phyloP scores from a whole-genome alignment of 2,329 filamentous ascomycete genomes.

The Stachybotrys echinatus region DNA sequence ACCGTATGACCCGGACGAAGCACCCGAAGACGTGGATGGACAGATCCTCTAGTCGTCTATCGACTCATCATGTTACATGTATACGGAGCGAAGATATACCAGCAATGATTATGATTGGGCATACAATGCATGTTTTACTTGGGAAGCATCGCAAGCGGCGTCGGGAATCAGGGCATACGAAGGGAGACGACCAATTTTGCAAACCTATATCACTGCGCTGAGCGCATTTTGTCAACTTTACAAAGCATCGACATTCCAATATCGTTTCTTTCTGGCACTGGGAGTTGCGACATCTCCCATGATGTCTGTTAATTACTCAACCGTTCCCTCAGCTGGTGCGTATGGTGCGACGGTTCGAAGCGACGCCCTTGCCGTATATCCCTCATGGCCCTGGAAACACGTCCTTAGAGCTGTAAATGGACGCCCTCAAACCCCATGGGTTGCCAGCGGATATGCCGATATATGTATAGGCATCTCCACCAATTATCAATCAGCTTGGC shows the following conservation, averaged over 20 bases:
- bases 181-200: not conserved
- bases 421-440: constrained; percentile 55
- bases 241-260: too few species aligned
- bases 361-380: not conserved
- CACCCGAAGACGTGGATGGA: constrained; percentile 27
- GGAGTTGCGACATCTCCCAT: too few species aligned
- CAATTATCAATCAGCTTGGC: not conserved
- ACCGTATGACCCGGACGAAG: constrained; percentile 34
- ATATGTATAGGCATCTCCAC: constrained; percentile 61
- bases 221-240: too few species aligned
- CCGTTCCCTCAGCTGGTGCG: too few species aligned
- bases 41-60: constrained; percentile 10
- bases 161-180: not conserved
- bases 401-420: constrained; percentile 46
- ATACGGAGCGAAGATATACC: not conserved
- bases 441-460: constrained; percentile 58
- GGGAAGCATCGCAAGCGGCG: not conserved
- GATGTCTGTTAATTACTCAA: too few species aligned
- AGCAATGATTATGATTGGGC: not conserved
- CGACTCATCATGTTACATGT: not conserved
- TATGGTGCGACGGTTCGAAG: too few species aligned
- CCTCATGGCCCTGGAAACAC: constrained; percentile 17
- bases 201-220: not conserved
- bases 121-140: not conserved
- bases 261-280: too few species aligned